Evolutionary conservation across 306 rosid species (phyloP).

Genomic region (Elaeagnus macrophylla): DNA sequence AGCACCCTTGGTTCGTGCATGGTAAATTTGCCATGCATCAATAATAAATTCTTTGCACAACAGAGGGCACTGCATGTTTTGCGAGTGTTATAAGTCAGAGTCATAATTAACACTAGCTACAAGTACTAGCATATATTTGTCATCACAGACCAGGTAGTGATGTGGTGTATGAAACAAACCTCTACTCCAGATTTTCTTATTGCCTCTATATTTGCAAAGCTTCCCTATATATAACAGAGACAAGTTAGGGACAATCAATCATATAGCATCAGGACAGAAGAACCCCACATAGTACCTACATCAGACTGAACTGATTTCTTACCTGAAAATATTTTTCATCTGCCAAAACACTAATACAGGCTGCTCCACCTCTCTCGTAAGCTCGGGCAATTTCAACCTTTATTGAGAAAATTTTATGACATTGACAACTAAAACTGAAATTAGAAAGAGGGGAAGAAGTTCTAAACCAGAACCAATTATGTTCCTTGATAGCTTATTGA

Average conservation of each 20-base stretch:
- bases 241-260: conserved; percentile 17
- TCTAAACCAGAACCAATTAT: background rate
- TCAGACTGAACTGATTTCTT: conserved; percentile 14
- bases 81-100: conserved; percentile 13
- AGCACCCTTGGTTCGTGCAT: conserved; percentile 87
- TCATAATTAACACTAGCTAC: conserved; percentile 20
- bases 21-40: conserved; percentile 93
- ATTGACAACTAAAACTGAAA: background rate
- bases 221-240: conserved; percentile 46
- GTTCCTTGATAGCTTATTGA: background rate
- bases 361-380: conserved; percentile 96
- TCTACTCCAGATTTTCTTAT: conserved; percentile 88
- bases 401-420: conserved; percentile 10
- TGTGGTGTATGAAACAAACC: conserved; percentile 37
- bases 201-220: conserved; percentile 77
- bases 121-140: conserved; percentile 12
- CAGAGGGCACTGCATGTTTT: conserved; percentile 75
- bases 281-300: background rate
- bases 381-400: conserved; percentile 88
- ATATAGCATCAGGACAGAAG: conserved; percentile 9
- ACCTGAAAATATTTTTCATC: conserved; percentile 90
- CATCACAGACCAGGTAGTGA: background rate
- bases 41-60: conserved; percentile 88
- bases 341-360: conserved; percentile 92
- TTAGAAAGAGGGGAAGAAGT: conserved; percentile 5